Conservation (phyloP, 257 asterid genomes). For the Rehmannia glutinosa region DNA sequence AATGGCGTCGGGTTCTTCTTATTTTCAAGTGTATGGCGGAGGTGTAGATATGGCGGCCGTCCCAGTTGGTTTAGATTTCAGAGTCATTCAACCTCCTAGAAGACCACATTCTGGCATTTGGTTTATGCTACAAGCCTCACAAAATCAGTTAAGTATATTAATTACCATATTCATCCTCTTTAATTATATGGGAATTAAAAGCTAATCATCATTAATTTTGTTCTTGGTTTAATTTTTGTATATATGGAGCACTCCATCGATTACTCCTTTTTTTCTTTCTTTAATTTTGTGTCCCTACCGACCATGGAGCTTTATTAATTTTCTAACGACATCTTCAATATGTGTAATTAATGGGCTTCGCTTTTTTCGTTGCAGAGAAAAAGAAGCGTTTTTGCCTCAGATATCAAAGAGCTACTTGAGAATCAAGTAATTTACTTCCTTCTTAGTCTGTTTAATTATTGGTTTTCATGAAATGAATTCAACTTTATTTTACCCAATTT, state of each 20-base stretch:
- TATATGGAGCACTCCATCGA: neutral
- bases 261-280: neutral
- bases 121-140: slow-evolving; percentile 78
- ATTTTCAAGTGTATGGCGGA: slow-evolving; percentile 40
- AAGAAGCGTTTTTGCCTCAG: slow-evolving; percentile 83
- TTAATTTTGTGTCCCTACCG: neutral
- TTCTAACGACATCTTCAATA: slow-evolving; percentile 16
- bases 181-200: neutral
- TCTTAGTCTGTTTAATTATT: no score
- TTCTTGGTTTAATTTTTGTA: neutral
- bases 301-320: neutral
- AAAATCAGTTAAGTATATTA: slow-evolving; percentile 58
- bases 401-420: slow-evolving; percentile 89
- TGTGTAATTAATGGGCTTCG: neutral
- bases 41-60: slow-evolving; percentile 24
- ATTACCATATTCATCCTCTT: neutral
- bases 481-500: neutral
- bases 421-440: slow-evolving; percentile 57
- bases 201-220: neutral
- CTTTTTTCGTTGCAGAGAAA: slow-evolving; percentile 46
- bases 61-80: slow-evolving; percentile 39
- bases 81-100: slow-evolving; percentile 75
- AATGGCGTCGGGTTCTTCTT: slow-evolving; percentile 28
- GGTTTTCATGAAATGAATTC: no score
- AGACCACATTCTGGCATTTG: slow-evolving; percentile 86